Evolutionary conservation across 2,329 filamentous ascomycete genomes (phyloP), one percentile per base, ranked within the genome.

Genomic region (Penicillium sp.): DNA sequence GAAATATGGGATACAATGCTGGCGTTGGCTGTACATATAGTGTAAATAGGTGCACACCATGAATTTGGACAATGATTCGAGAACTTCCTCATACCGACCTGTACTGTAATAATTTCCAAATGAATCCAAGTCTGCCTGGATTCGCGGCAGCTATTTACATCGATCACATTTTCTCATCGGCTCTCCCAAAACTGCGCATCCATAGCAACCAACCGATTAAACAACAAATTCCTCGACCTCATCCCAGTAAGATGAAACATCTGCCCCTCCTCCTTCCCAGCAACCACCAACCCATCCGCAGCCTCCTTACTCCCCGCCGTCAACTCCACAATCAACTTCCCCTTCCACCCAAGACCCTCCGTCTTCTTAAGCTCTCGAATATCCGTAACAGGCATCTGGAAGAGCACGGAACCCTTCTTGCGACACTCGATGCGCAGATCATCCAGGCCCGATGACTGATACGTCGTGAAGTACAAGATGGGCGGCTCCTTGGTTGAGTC

Each of bases 261-360:
- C 15, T 83, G 76, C 0, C 88, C 85, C 14, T 62, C 64, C 37
- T 76, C 76, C 55, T 79, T 80, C n/a, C 86, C 86, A 28, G 79
- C 79, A 63, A 94, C 85, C 64, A 90, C 82, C 64, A 96, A 67
- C 0, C 90, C 90, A 77, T 95, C 91, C 0, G 88, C 86, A 34
- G 95, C 86, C 73, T 93, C 87, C 50, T 87, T 82, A 0, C 86
- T 84, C 3, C 71, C 69, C 68, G 91, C 83, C 0, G 89, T 88
- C 90, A 91, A 92, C 0, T 91, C 90, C 0, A 95, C 89, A 1
- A 95, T 83, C 52, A 95, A 77, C 78, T 92, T 94, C 1, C 87
- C 87, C 76, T 95, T 96, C 91, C 91, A 96, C 0, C 91, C 90
- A 38, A 93, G 81, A 0, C 91, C 91, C 4, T 91, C 91, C 1